Evolutionary conservation across 345 rosid genomes (phyloP).

Genomic region (Euclidium syriacum): DNA sequence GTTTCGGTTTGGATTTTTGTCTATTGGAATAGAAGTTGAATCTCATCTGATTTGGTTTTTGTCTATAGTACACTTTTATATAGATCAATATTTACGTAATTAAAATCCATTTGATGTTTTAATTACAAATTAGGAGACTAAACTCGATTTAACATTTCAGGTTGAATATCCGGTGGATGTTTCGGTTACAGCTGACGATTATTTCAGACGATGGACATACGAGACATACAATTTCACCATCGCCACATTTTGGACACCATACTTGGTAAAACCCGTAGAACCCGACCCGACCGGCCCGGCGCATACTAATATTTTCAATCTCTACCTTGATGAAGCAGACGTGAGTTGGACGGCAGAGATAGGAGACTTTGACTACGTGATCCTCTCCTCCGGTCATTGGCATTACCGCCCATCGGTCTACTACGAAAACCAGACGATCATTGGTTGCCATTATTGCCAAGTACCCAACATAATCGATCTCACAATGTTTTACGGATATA

Average conservation of each 20-base stretch:
- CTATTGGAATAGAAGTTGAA: neutral
- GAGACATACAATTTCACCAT: slow-evolving; percentile 67
- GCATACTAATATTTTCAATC: slow-evolving; percentile 43
- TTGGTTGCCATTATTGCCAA: slow-evolving; percentile 65
- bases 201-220: slow-evolving; percentile 67
- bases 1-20: neutral
- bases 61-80: no score
- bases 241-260: slow-evolving; percentile 64
- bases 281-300: slow-evolving; percentile 36
- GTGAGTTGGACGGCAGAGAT: slow-evolving; percentile 54
- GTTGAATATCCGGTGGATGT: slow-evolving; percentile 69
- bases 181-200: slow-evolving; percentile 45
- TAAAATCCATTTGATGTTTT: neutral
- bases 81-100: no score
- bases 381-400: slow-evolving; percentile 85
- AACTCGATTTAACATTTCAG: slow-evolving; percentile 30
- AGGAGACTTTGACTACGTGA: slow-evolving; percentile 50
- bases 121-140: neutral
- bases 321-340: slow-evolving; percentile 60
- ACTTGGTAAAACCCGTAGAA: slow-evolving; percentile 43
- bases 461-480: slow-evolving; percentile 47
- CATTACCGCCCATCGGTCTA: slow-evolving; percentile 57
- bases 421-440: slow-evolving; percentile 37
- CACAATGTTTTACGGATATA: slow-evolving; percentile 54
- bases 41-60: neutral